Base-by-base conservation (phyloP, 768 basidiomycete genomes). In the Pisolithus sp. region DNA sequence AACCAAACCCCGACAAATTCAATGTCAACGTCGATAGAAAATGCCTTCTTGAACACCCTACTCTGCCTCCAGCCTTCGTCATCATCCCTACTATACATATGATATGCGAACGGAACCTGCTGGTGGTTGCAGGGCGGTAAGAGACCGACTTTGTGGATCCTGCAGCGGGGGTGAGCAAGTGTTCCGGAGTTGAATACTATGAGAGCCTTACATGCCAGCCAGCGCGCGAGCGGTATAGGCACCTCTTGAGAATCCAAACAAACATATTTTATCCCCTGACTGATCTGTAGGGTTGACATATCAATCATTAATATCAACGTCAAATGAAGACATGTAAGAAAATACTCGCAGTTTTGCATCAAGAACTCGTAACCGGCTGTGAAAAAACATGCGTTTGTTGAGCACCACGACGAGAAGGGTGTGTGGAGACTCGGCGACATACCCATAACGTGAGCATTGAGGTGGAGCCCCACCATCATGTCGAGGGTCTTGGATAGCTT, bases 211-310 rank as follows among this genome's bases (percentile, higher is more conserved):
- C 86, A 89, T 89, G 50, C 86, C 87, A 13, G 82, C 86, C 15
- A 86, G 71, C 2, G 84, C 85, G 45, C 87, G 77, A 20, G 79
- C 78, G n/a, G 85, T 83, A 57, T 79, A 89, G 44, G 85, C 85
- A 17, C 87, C 87, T 51, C 89, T 73, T 3, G 87, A 88, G 64
- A 89, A 89, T 0, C 87, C 89, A 59, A 91, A 90, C 3, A 92
- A 71, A 61, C 78, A 89, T 4, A 92, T 85, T 56, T 81, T 83
- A 65, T 91, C 88, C 0, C 82, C 83, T 18, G 75, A 74, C 30
- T 78, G 68, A 51, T 86, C 83, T 86, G 20, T 17, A 49, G 34
- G 41, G 31, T 37, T 28, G 15, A 30, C 15, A 9, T 26, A 24
- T 26, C 43, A 30, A 45, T n/a, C 9, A 45, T 8, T 17, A 7